Percentiles rank a stretch among this genome's conserved stretches.
Evolutionary conservation across 2,329 filamentous ascomycete species (phyloP).

Genomic region (Pseudogymnoascus sp.): DNA sequence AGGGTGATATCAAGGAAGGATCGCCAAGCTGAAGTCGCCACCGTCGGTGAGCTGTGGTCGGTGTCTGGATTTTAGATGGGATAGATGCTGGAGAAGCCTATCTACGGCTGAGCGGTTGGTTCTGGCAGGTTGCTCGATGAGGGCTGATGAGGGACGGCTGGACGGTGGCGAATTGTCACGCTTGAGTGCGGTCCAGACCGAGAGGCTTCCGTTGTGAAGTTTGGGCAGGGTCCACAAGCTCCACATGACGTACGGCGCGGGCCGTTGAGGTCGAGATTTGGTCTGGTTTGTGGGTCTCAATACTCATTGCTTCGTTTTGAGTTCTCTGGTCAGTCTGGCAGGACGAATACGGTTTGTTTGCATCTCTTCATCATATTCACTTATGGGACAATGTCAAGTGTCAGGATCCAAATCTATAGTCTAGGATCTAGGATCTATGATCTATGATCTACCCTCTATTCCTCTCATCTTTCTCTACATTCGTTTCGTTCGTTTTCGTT

Average conservation of each 20-base stretch:
- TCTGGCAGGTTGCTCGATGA: neutral
- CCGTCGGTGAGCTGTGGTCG: neutral
- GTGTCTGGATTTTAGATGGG: neutral
- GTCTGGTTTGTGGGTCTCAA: neutral
- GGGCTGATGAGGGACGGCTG: neutral
- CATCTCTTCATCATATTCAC: neutral
- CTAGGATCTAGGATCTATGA: neutral
- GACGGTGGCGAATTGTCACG: neutral
- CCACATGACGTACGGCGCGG: neutral
- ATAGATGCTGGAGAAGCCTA: neutral
- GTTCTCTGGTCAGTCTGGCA: neutral
- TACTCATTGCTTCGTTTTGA: neutral
- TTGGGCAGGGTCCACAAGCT: neutral
- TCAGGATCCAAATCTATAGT: neutral
- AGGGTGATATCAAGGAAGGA: neutral
- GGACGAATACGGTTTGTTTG: neutral
- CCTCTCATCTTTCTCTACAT: neutral
- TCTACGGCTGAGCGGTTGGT: neutral
- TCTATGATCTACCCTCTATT: constrained; percentile 5
- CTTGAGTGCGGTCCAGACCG: neutral
- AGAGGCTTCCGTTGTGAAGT: neutral
- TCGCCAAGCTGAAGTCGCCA: neutral
- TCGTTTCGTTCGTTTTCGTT: neutral
- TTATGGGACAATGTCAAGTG: neutral
- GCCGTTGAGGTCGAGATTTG: neutral